Evolutionary conservation across 2,329 filamentous ascomycete species (phyloP), one percentile per base, ranked within the genome.

Genomic region (Didymella lethalis): DNA sequence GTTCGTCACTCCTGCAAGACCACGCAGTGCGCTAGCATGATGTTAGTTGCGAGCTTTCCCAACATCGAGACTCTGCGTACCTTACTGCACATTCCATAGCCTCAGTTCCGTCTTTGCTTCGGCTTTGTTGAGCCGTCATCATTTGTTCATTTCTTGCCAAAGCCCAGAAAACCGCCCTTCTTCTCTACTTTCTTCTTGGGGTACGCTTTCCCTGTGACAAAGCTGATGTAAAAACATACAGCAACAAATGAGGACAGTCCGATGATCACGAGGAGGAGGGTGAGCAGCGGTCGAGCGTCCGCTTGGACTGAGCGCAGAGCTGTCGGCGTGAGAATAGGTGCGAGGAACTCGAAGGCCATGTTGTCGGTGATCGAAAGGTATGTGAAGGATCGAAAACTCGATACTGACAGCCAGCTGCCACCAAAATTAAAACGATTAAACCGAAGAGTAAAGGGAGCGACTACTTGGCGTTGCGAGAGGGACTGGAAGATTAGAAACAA

Each of bases 281-380:
- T 89, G 66, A 97, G 86, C 68, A 98, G 93, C 16, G 94, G 95
- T 2, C 93, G 89, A 11, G 91, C 90, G 75, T 93, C 71, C 31
- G 69, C 69, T 56, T 73, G 64, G n/a, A 73, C 69, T 29, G 68
- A 71, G 53, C 71, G 71, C 36, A 73, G 61, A n/a, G 71, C 71
- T 25, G 68, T 61, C 3, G 71, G 71, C 18, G 71, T 73, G 31
- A 71, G 69, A n/a, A 73, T 72, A 11, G 70, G 70, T 47, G 70
- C 69, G 47, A 73, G 70, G 53, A 66, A 73, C 7, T 70, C 69
- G 62, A 68, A 69, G 32, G 65, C 68, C 70, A 73, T 72, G 20
- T 48, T 66, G 49, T 43, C 11, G 46, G 40, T 56, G 46, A 29
- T 46, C 26, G 32, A n/a, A 29, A 8, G 10, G 43, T 36, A 46